Conservation (phyloP, 768 basidiomycete genomes). For the Asterophora lycoperdoides region DNA sequence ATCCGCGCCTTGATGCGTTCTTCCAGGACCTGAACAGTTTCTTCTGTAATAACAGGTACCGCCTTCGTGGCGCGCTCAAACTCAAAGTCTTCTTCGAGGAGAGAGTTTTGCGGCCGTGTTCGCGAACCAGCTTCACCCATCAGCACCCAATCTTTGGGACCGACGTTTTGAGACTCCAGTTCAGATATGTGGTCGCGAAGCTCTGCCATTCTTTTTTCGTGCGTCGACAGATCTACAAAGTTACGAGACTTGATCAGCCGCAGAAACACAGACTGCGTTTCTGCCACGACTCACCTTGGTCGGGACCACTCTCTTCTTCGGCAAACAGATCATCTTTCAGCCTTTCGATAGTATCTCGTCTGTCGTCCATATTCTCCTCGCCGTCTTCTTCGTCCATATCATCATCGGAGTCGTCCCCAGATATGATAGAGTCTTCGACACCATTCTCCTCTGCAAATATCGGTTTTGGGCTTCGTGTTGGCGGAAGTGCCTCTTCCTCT, state of each 20-base stretch:
- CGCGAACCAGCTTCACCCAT: constrained; percentile 86
- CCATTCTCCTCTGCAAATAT: constrained; percentile 23
- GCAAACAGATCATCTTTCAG: constrained; percentile 78
- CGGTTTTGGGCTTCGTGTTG: not conserved
- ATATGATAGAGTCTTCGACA: constrained; percentile 24
- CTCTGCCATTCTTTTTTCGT: constrained; percentile 74
- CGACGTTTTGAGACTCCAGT: constrained; percentile 84
- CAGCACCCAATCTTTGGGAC: constrained; percentile 87
- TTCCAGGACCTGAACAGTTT: constrained; percentile 75
- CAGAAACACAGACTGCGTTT: constrained; percentile 9
- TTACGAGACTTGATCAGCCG: constrained; percentile 1
- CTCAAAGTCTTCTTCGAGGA: constrained; percentile 92
- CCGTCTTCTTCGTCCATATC: constrained; percentile 24
- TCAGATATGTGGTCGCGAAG: constrained; percentile 74
- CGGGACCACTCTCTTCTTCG: constrained; percentile 54
- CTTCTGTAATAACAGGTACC: constrained; percentile 88
- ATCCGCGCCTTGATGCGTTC: constrained; percentile 90
- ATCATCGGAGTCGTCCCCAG: not conserved
- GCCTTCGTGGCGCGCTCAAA: constrained; percentile 88
- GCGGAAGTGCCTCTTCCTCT: constrained; percentile 18
- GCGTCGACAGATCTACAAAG: constrained; percentile 60
- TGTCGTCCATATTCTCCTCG: constrained; percentile 25
- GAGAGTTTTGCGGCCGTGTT: constrained; percentile 82
- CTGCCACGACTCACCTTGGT: constrained; percentile 22
- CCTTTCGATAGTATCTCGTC: constrained; percentile 54